A percentile compares a stretch with the other conserved stretches of the same genome.
phyloP scores from a whole-genome alignment of 164 flowering plant species.

The Tetracentron sinense region DNA sequence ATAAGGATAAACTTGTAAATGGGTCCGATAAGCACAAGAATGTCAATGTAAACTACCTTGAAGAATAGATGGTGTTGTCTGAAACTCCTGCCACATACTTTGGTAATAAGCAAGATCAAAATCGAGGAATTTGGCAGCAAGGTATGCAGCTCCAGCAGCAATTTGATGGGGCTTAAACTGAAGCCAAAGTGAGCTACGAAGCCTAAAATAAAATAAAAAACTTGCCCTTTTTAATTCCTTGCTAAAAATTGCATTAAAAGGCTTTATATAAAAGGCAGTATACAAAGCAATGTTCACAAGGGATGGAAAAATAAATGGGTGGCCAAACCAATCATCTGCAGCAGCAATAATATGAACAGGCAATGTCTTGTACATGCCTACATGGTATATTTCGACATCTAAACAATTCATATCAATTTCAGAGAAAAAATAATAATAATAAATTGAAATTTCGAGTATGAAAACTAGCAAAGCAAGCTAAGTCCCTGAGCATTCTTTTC shows the following conservation, averaged over 20 bases:
- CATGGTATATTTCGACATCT: conserved; percentile 17
- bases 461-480: conserved; percentile 15
- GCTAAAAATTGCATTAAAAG: conserved; percentile 1
- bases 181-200: conserved; percentile 48
- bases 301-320: background rate
- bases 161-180: conserved; percentile 53
- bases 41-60: conserved; percentile 70
- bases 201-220: conserved; percentile 29
- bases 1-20: no score
- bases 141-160: conserved; percentile 70
- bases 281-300: conserved; percentile 1
- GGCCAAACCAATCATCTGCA: conserved; percentile 31
- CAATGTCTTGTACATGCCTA: conserved; percentile 19
- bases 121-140: conserved; percentile 77
- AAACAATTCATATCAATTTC: conserved; percentile 20
- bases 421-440: conserved; percentile 9
- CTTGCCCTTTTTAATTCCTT: background rate
- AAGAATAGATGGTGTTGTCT: conserved; percentile 65
- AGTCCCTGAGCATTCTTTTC: conserved; percentile 17
- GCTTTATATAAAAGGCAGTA: background rate
- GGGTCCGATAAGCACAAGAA: no score
- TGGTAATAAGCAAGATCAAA: conserved; percentile 58
- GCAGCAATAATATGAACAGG: conserved; percentile 19
- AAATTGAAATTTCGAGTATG: conserved; percentile 6
- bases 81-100: conserved; percentile 76